Evolutionary conservation across 192 early-diverging fungal species (phyloP), one percentile per base, ranked within the genome.

Genomic region (Haplosporangium gracile): DNA sequence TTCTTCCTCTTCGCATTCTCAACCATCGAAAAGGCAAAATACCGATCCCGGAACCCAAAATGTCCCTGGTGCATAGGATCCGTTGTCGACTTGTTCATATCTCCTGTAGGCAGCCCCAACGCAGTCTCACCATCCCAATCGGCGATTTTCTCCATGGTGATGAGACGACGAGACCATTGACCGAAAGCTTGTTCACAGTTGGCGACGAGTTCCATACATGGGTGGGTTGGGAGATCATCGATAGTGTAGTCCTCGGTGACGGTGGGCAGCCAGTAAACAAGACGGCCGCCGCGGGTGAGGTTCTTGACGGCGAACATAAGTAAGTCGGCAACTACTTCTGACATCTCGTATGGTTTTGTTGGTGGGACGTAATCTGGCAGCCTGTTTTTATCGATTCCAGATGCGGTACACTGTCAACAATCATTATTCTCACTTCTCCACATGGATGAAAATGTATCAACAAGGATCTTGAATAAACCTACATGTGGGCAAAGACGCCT

Each of bases 201-300:
- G 9, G 97, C 93, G 13, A 98, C 87, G 13, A 99, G 87, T 34
- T 91, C 88, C 85, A 99, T 90, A 36, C 89, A 91, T 20, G 96
- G 96, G 82, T 98, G 98, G 6, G 85, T 75, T 15, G 98, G 98
- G 18, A 99, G 85, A 79, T 99, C 97, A 43, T 91, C 84, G 42
- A 92, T 93, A 8, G 90, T 87, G 77, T 97, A 96, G 82, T 97
- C 96, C 40, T 97, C 96, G 5, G 94, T 94, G 5, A 99, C 90
- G 0, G 97, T 99, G 1, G 98, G 98, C 32, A 99, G 89, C 98
- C 98, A 99, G 88, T 97, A 99, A 1, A 98, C 97, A 6, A 99
- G 90, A 18, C 98, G 93, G 6, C 96, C 98, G 36, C 95, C 94
- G 2, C 95, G 88, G 5, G 91, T 92, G 39, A 99, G 90, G 81